phyloP scores from a whole-genome alignment of 192 early-diverging fungal species.

The Coemansia sp. region DNA sequence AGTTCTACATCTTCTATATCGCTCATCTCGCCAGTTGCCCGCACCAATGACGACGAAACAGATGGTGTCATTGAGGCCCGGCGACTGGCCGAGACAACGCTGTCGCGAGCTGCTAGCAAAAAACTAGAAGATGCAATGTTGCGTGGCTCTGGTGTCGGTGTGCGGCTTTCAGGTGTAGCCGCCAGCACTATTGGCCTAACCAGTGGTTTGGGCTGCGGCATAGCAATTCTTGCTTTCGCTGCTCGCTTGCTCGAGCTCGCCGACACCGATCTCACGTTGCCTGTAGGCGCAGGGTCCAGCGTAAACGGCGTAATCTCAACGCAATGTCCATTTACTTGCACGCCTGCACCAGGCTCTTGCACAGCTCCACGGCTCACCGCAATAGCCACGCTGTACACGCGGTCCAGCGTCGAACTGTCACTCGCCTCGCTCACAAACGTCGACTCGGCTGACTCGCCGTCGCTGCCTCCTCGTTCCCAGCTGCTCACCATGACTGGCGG shows the following conservation, averaged over 20 bases:
- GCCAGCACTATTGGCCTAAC: not conserved
- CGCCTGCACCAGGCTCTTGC: not conserved
- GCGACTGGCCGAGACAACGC: not conserved
- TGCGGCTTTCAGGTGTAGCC: constrained; percentile 4
- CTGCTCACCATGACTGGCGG: constrained; percentile 5
- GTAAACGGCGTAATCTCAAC: constrained; percentile 22
- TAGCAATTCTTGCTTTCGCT: not conserved
- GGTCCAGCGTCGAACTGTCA: constrained; percentile 2
- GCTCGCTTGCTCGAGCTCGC: not conserved
- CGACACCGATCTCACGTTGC: not conserved
- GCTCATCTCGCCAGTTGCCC: not conserved
- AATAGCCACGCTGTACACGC: constrained; percentile 22
- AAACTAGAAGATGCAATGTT: not conserved
- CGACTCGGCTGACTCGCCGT: not conserved
- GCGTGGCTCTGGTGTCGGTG: constrained; percentile 5
- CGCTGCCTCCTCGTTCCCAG: not conserved
- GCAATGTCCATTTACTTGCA: constrained; percentile 32
- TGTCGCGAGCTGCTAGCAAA: too few relatives aligned
- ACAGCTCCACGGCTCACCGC: constrained; percentile 19
- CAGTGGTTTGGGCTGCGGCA: not conserved
- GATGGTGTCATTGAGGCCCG: not conserved
- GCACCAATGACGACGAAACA: not conserved
- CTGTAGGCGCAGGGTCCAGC: constrained; percentile 21
- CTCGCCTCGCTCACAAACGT: not conserved
- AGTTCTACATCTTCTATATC: not conserved